Base-by-base conservation (phyloP, 257 asterid genomes). In the Solanum chiquidenum region DNA sequence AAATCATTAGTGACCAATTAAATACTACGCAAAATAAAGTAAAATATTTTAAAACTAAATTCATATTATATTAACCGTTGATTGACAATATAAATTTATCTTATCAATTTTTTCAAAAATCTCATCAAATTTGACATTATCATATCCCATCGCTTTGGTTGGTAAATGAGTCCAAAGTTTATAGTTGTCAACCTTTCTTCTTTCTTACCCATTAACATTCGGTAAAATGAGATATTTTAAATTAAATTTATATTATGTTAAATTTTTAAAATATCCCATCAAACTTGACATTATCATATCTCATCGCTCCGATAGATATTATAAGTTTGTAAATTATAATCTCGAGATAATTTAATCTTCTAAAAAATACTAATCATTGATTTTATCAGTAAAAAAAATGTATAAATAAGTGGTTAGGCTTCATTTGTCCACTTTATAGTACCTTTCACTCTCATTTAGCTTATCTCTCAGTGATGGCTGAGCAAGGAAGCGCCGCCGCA, bases 381-480 rank as follows among this genome's bases (percentile, higher is more conserved):
- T 25, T 25, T 64, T 64, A 64, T 23, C 2, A 25, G 6, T 64
- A 64, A n/a, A 60, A 23, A 25, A 11, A 21, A 2, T 10, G 2
- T 10, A 25, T n/a, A 64, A 64, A 64, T 11, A 11, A 25, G 73
- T 25, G 73, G 73, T 29, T 14, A 77, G 12, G 37, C 62, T 25
- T 42, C 18, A 20, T 25, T 77, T 76, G 83, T 76, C 83, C 60
- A 6, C 58, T 23, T 38, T 75, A 75, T 58, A 83, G 52, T 60
- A 23, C 21, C 11, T 35, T 35, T 2, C 49, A 35, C 13, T 20
- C 73, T 21, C 12, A 60, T 16, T 60, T 52, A 83, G 46, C 74
- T 5, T 18, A 18, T 55, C 64, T 16, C n/a, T 55, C 4, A 18
- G 12, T 29, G 18, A 89, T 91, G 91, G 86, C 93, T 31, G 88